A percentile compares a stretch with the other conserved stretches of the same genome.
Evolutionary conservation across 345 rosid genomes (phyloP).

Genomic region (Eucalyptus cloeziana): DNA sequence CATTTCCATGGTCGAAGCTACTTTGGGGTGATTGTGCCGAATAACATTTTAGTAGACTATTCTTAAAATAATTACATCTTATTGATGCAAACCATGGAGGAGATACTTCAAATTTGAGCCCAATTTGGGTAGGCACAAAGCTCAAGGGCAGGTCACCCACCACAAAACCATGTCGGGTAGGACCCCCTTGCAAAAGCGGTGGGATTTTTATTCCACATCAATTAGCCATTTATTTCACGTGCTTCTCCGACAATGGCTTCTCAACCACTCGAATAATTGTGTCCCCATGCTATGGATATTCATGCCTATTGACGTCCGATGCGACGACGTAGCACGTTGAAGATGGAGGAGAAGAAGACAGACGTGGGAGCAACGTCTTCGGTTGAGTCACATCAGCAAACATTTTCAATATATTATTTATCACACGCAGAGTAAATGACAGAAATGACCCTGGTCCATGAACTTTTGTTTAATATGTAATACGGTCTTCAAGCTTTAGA

Average conservation of each 20-base stretch:
- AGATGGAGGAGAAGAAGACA: background rate
- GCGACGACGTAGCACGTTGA: background rate
- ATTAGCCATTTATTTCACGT: background rate
- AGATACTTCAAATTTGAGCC: background rate
- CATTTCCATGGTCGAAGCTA: fast-evolving
- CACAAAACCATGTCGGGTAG: background rate
- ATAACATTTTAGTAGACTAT: background rate
- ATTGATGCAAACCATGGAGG: background rate
- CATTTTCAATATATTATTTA: background rate
- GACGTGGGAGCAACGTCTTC: background rate
- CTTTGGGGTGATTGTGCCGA: background rate
- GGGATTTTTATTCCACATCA: background rate
- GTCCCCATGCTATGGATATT: background rate
- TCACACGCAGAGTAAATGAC: fast-evolving
- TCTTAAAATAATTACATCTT: background rate
- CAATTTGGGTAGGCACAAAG: background rate
- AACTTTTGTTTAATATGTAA: background rate
- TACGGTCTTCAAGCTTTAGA: fast-evolving
- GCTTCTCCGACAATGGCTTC: background rate
- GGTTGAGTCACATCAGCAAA: background rate
- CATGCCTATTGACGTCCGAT: background rate
- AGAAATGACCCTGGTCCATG: fast-evolving
- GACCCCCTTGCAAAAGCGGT: background rate
- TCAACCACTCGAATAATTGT: background rate
- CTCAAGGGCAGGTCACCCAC: background rate